Base-by-base conservation (phyloP, 1,284 basidiomycete genomes). In the Melampsora americana region DNA sequence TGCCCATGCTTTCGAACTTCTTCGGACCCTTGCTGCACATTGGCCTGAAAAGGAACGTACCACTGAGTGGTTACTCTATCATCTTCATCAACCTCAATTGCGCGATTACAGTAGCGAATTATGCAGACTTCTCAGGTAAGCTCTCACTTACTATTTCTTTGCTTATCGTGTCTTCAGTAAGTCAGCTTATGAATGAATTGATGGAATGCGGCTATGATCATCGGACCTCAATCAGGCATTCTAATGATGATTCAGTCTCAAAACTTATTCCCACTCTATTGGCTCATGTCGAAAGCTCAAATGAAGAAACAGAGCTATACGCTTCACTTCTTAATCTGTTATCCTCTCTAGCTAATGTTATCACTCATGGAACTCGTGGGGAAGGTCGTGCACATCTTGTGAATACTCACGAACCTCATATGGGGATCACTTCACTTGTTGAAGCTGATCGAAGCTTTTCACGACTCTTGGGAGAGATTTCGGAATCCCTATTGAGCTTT, bases 31-130 rank as follows among this genome's bases (percentile, higher is more conserved):
- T 28, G 68, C 56, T 28, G 42, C 12, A 32, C 56, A 61, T 28
- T 70, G 68, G 68, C 68, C 59, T 5, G 68, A 70, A 48, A 70
- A 70, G 56, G 56, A 70, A 60, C 53, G 68, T 26, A 70, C 68
- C 18, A 50, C 50, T 20, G 68, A 70, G 59, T 70, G 68, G 68
- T 61, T 70, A 16, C 48, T 70, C 18, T 70, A 61, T 30, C 42
- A 62, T 42, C 42, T 61, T 46, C 30, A 60, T 56, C 68, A 60
- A 32, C n/a, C 68, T 26, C 39, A 70, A 60, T 30, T 70, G 16
- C 39, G 60, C 48, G 68, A 70, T 16, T 70, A 70, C n/a, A 44
- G 56, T 23, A 16, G 20, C n/a, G 68, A 70, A 70, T 46, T 70
- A 44, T 70, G 68, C 28, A 70, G 62, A 30, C 39, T 70, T 23